A percentile compares a stretch with the other conserved stretches of the same genome.
phyloP scores from a whole-genome alignment of 1,284 basidiomycete species.

The Ganoderma lucidum region DNA sequence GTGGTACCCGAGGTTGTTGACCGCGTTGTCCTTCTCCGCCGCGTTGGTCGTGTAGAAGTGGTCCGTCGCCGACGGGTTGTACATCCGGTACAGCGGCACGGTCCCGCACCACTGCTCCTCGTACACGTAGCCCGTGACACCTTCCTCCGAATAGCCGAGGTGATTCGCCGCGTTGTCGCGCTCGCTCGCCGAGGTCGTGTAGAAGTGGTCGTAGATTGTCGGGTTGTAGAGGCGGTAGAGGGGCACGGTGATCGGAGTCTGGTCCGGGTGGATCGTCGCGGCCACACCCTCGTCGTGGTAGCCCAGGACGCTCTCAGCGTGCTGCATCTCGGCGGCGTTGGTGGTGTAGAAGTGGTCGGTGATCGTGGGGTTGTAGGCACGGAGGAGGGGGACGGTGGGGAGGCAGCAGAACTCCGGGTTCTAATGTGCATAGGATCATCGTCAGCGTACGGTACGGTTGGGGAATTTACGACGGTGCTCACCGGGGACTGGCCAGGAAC shows the following conservation, averaged over 20 bases:
- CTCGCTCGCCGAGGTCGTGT: conserved; percentile 14
- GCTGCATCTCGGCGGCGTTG: conserved; percentile 19
- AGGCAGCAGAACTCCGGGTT: background rate
- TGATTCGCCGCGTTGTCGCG: conserved; percentile 9
- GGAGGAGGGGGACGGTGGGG: conserved; percentile 26
- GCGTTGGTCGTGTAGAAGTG: conserved; percentile 25
- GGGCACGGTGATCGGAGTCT: conserved; percentile 16
- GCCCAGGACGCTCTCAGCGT: conserved; percentile 13
- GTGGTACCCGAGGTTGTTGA: conserved; percentile 5
- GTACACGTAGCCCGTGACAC: conserved; percentile 13
- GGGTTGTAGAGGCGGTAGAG: conserved; percentile 25
- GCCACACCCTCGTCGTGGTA: conserved; percentile 26
- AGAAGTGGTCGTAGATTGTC: conserved; percentile 15
- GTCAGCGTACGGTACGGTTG: background rate
- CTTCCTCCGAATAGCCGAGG: conserved; percentile 14
- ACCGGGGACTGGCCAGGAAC: background rate
- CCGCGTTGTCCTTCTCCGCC: conserved; percentile 14
- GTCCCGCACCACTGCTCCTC: conserved; percentile 7
- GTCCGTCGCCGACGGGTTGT: conserved; percentile 9
- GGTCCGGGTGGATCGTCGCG: conserved; percentile 18
- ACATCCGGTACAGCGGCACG: conserved; percentile 25
- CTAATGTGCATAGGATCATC: background rate
- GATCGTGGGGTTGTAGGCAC: conserved; percentile 15
- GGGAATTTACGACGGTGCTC: background rate
- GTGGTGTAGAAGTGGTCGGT: conserved; percentile 34